A percentile compares a stretch with the other conserved stretches of the same genome.
These are phyloP conservation scores for Microcera coccophila DNA, from an alignment of 2,329 filamentous ascomycete genomes.

Conservation along the genomic window DNA sequence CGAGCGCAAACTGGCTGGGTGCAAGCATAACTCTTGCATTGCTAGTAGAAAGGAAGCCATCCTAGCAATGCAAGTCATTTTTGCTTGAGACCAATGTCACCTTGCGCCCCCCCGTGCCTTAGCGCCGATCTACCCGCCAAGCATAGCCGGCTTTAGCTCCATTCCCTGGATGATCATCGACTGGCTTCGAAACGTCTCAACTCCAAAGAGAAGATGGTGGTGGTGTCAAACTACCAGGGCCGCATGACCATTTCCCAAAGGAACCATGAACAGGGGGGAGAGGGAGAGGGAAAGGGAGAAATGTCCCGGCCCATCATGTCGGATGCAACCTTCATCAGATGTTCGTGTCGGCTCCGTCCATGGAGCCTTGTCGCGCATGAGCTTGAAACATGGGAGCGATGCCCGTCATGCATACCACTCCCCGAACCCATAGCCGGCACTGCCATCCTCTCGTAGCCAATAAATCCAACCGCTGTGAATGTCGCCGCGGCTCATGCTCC, in stretches of 20 bases:
- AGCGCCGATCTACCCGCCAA: conserved; percentile 27
- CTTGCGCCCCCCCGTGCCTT: conserved; percentile 17
- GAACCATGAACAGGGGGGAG: too few relatives aligned
- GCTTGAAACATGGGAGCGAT: conserved; percentile 7
- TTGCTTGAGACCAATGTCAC: too few relatives aligned
- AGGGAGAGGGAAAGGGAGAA: background rate
- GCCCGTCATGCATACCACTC: conserved; percentile 11
- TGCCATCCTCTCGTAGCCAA: conserved; percentile 19
- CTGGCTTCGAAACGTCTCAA: conserved; percentile 7
- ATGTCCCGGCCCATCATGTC: background rate
- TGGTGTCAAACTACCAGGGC: conserved; percentile 18
- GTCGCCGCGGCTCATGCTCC: conserved; percentile 8
- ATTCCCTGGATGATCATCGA: conserved; percentile 12
- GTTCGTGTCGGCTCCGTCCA: background rate
- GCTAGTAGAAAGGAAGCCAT: too few relatives aligned
- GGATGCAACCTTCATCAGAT: background rate
- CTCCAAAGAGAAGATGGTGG: conserved; percentile 7
- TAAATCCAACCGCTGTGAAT: conserved; percentile 20
- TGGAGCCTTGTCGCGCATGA: conserved; percentile 6
- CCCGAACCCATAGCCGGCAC: conserved; percentile 3
- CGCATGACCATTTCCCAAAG: conserved; percentile 20
- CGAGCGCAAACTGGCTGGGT: too few relatives aligned
- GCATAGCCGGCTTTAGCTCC: conserved; percentile 16
- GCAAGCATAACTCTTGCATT: too few relatives aligned
- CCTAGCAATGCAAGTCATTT: too few relatives aligned